A percentile compares a stretch with the other conserved stretches of the same genome.
Evolutionary conservation across 164 flowering plant species (phyloP).

Genomic region (Piper longum): DNA sequence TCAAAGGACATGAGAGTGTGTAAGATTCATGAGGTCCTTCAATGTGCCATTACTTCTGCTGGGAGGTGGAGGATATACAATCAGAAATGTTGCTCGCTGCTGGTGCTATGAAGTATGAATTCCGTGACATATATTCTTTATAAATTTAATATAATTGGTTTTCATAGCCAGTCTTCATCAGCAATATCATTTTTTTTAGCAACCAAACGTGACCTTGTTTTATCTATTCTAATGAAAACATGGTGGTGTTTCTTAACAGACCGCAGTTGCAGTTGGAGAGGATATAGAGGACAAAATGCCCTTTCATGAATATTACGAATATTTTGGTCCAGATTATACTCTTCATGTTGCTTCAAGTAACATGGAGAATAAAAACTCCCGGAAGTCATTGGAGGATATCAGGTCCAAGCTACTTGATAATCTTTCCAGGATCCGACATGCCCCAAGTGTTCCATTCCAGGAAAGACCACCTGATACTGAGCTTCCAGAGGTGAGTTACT

Average conservation of each 20-base stretch:
- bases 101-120: constrained; percentile 66
- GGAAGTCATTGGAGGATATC: constrained; percentile 45
- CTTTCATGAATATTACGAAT: constrained; percentile 70
- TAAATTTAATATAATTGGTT: background rate
- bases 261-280: constrained; percentile 71
- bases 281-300: constrained; percentile 84
- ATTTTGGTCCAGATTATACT: constrained; percentile 78
- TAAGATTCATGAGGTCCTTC: constrained; percentile 64
- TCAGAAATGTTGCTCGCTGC: constrained; percentile 75
- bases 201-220: background rate
- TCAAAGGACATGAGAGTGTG: constrained; percentile 74
- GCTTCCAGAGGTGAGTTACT: constrained; percentile 48
- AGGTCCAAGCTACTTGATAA: constrained; percentile 52
- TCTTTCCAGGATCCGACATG: constrained; percentile 67
- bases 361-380: constrained; percentile 80
- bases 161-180: background rate
- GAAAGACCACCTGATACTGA: constrained; percentile 68
- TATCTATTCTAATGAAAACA: background rate
- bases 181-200: background rate
- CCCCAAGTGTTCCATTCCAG: constrained; percentile 75
- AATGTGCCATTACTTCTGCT: constrained; percentile 61
- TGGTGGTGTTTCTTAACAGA: constrained; percentile 21
- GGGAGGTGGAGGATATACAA: constrained; percentile 77
- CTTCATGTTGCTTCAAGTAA: constrained; percentile 87
- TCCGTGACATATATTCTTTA: background rate